Conservation (phyloP, 192 early-diverging fungal species). For the Backusella australiensis region DNA sequence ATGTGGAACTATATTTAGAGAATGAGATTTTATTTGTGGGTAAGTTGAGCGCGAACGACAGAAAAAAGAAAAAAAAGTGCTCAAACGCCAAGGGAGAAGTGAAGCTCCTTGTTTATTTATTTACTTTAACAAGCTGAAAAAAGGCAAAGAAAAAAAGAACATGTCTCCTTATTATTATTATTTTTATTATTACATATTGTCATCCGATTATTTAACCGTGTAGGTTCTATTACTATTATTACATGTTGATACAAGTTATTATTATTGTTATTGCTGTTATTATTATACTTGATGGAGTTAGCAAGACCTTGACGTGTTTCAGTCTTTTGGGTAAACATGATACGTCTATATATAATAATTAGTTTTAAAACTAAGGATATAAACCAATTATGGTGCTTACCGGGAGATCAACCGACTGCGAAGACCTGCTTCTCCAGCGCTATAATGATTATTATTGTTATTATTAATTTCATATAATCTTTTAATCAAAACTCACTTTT, state of each 20-base stretch:
- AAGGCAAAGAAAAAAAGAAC: neutral
- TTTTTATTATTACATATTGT: neutral
- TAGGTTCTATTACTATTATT: neutral
- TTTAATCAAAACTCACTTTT: neutral
- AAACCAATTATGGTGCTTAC: neutral
- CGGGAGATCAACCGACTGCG: neutral
- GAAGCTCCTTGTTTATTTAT: slow-evolving; percentile 2
- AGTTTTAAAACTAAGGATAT: neutral
- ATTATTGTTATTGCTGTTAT: neutral
- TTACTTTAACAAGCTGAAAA: neutral
- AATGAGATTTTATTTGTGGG: neutral
- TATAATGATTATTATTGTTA: neutral
- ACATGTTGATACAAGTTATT: neutral
- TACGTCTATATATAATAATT: neutral
- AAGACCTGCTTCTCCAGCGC: slow-evolving; percentile 3
- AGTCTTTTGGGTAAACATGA: neutral
- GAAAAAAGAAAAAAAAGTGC: neutral
- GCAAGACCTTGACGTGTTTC: neutral
- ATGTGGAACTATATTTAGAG: neutral
- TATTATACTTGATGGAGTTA: neutral
- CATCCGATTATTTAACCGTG: slow-evolving; percentile 3
- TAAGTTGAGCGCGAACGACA: neutral
- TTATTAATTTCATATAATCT: neutral
- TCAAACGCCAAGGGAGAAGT: neutral
- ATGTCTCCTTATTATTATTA: neutral